Evolutionary conservation across 2,329 filamentous ascomycete genomes (phyloP).

Genomic region (Hypoxylon sp.): DNA sequence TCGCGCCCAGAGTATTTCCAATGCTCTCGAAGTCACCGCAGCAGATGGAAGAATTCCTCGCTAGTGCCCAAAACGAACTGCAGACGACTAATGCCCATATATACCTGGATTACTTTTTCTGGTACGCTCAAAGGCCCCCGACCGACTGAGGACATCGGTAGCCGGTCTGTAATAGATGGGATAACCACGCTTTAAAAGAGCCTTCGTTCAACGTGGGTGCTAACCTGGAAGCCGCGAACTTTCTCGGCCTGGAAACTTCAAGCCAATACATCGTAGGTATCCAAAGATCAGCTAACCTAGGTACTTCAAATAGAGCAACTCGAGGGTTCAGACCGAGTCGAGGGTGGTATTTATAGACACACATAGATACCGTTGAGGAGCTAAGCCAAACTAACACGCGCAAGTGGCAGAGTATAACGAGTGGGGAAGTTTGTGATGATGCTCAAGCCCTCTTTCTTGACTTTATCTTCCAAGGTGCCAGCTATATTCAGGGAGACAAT

Average conservation of each 20-base stretch:
- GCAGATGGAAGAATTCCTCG: conserved; percentile 34
- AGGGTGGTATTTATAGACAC: not conserved
- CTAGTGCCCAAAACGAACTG: conserved; percentile 19
- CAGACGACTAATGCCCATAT: conserved; percentile 34
- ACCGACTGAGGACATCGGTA: not conserved
- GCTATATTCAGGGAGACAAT: not conserved
- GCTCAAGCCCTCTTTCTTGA: not conserved
- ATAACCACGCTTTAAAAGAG: not conserved
- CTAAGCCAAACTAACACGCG: not conserved
- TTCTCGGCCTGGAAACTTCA: not conserved
- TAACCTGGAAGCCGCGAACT: not conserved
- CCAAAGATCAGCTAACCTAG: not conserved
- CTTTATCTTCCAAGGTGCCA: not conserved
- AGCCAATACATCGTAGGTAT: not conserved
- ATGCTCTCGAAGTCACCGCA: conserved; percentile 24
- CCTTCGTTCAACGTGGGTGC: not conserved
- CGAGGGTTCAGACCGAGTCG: not conserved
- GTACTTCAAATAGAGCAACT: not conserved
- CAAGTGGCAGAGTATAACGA: not conserved
- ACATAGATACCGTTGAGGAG: not conserved
- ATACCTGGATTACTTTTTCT: conserved; percentile 44
- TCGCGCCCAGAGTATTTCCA: conserved; percentile 33
- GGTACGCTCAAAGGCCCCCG: conserved; percentile 40
- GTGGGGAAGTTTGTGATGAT: not conserved
- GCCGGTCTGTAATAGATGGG: not conserved